Evolutionary conservation across 1,284 basidiomycete genomes (phyloP).

Genomic region (Ceratobasidium sp.): DNA sequence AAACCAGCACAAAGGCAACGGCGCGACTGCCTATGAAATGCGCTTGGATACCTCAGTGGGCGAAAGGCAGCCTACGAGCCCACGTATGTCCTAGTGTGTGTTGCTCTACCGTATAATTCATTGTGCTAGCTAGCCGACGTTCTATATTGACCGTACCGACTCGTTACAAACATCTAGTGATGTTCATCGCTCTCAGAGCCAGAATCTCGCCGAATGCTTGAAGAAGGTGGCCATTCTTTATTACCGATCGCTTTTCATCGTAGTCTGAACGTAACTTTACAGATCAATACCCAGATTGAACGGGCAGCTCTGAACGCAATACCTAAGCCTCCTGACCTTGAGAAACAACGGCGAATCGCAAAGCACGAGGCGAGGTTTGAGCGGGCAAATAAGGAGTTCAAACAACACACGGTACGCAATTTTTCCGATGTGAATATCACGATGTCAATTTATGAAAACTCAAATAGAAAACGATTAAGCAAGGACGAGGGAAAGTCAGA

Average conservation of each 20-base stretch:
- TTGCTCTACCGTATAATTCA: not conserved
- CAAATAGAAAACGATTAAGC: slow-evolving; percentile 29
- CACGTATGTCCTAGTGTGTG: slow-evolving; percentile 1
- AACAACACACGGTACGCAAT: slow-evolving; percentile 19
- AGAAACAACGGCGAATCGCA: slow-evolving; percentile 29
- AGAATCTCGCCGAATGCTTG: slow-evolving; percentile 32
- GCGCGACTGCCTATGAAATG: slow-evolving; percentile 25
- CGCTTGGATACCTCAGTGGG: slow-evolving; percentile 30
- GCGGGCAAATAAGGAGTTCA: slow-evolving; percentile 22
- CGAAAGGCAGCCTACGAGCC: slow-evolving; percentile 3
- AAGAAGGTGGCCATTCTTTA: slow-evolving; percentile 21
- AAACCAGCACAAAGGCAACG: slow-evolving; percentile 35
- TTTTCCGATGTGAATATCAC: not conserved
- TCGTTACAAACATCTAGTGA: slow-evolving; percentile 28
- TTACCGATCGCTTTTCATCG: not conserved
- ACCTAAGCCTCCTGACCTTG: slow-evolving; percentile 24
- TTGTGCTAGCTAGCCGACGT: slow-evolving; percentile 1
- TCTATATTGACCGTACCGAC: slow-evolving; percentile 27
- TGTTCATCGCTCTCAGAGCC: slow-evolving; percentile 39
- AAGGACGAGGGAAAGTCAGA: slow-evolving; percentile 36
- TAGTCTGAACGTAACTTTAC: not conserved
- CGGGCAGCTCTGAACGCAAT: slow-evolving; percentile 6
- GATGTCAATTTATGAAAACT: not conserved
- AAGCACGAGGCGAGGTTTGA: slow-evolving; percentile 39
- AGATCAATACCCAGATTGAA: slow-evolving; percentile 40